These are phyloP conservation scores for Friedmanniomyces endolithicus DNA, from an alignment of 495 filamentous ascomycete genomes.

Conservation along the genomic window DNA sequence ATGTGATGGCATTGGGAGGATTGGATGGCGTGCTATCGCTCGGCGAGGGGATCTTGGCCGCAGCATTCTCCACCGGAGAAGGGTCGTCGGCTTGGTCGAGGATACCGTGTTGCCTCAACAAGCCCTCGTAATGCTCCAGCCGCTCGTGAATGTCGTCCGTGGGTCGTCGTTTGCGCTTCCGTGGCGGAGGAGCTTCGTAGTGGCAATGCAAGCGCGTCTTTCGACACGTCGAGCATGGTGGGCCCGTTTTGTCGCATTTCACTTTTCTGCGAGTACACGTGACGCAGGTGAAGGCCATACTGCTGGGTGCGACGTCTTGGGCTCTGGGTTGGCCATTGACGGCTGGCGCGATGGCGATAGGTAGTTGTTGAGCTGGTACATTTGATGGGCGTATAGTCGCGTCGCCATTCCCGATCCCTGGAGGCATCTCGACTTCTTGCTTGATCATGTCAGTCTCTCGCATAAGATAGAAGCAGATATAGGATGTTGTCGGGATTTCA, in stretches of 20 bases:
- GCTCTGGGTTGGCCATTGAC: not conserved
- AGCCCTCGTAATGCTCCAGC: conserved; percentile 16
- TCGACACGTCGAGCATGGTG: conserved; percentile 17
- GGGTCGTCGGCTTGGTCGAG: not conserved
- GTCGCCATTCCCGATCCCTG: too few relatives aligned
- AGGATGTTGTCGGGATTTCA: too few relatives aligned
- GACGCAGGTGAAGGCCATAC: conserved; percentile 15
- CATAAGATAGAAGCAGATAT: too few relatives aligned
- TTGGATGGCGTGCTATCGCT: not conserved
- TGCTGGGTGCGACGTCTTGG: not conserved
- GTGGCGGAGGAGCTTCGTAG: conserved; percentile 18
- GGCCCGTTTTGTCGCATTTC: conserved; percentile 18
- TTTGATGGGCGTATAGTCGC: too few relatives aligned
- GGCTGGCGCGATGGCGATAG: conserved; percentile 1
- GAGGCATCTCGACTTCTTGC: too few relatives aligned
- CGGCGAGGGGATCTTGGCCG: not conserved
- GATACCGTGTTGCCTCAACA: conserved; percentile 14
- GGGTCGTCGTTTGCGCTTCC: conserved; percentile 18
- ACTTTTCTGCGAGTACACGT: conserved; percentile 18
- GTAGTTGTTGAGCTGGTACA: not conserved
- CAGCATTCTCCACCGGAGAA: too few relatives aligned
- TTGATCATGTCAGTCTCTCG: too few relatives aligned
- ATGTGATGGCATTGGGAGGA: not conserved
- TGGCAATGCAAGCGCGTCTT: conserved; percentile 10
- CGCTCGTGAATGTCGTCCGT: conserved; percentile 9